Conservation (phyloP, 768 basidiomycete species). For the Grammothele lineata region DNA sequence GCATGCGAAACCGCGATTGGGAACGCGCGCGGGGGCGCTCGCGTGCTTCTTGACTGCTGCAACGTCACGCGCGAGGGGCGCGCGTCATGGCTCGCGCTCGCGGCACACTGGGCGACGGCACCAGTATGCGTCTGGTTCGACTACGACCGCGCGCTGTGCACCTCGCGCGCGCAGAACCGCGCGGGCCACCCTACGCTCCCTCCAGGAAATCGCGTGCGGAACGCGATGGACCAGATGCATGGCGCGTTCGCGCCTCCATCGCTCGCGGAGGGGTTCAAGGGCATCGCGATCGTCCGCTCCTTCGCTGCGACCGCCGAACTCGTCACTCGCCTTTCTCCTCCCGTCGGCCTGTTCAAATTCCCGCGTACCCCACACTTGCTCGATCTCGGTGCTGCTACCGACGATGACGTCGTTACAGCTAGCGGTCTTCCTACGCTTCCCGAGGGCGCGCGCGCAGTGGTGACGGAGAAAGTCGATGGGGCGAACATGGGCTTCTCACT, state of each 20-base stretch:
- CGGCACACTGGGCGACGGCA: conserved; percentile 42
- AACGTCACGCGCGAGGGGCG: conserved; percentile 47
- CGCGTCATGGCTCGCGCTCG: conserved; percentile 46
- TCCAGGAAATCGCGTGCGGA: conserved; percentile 50
- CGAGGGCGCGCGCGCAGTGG: conserved; percentile 31
- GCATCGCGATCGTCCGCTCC: conserved; percentile 43
- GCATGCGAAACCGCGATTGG: conserved; percentile 51
- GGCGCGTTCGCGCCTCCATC: conserved; percentile 40
- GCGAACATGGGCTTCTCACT: conserved; percentile 66
- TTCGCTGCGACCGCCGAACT: conserved; percentile 49
- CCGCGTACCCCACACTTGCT: conserved; percentile 59
- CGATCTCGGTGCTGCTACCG: conserved; percentile 51
- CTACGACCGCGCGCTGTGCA: conserved; percentile 45
- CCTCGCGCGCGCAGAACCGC: conserved; percentile 50
- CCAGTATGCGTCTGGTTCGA: conserved; percentile 56
- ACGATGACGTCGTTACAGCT: conserved; percentile 43
- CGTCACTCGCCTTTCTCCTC: conserved; percentile 39
- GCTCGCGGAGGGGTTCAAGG: conserved; percentile 50
- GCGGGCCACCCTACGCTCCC: conserved; percentile 56
- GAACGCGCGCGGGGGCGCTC: conserved; percentile 25
- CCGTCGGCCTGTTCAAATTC: conserved; percentile 46
- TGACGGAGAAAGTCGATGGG: conserved; percentile 65
- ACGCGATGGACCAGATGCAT: conserved; percentile 53
- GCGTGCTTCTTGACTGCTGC: conserved; percentile 53
- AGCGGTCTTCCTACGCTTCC: background rate